phyloP scores from a whole-genome alignment of 768 basidiomycete species.

The Lactarius hatsudake region DNA sequence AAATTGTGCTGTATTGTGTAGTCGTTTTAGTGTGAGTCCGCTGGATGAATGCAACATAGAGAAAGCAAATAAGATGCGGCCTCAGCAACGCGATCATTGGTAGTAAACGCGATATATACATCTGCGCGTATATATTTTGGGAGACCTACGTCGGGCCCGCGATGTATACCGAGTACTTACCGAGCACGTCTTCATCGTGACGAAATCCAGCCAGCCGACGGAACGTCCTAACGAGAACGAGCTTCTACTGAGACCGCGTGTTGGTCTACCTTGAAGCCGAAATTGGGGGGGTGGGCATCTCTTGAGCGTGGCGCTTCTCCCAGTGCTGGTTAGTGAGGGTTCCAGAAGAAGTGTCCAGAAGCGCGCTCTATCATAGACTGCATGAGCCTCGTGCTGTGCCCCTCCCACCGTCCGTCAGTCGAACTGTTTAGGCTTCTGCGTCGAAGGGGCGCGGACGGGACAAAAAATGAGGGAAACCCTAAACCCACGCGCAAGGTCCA shows the following conservation, averaged over 20 bases:
- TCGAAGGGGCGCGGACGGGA: not conserved
- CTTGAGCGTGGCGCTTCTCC: constrained; percentile 24
- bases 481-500: constrained; percentile 24
- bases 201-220: constrained; percentile 17
- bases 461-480: constrained; percentile 25
- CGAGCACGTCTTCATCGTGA: constrained; percentile 26
- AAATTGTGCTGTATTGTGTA: not conserved
- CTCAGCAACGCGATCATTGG: not conserved
- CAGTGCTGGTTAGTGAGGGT: constrained; percentile 8
- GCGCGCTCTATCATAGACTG: constrained; percentile 16
- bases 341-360: constrained; percentile 21
- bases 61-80: not conserved
- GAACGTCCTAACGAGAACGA: not conserved
- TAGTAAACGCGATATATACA: not conserved
- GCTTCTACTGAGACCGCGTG: not conserved
- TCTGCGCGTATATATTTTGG: not conserved
- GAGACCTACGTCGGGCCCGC: not conserved
- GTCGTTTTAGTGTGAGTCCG: not conserved
- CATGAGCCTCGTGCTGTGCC: constrained; percentile 21
- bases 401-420: constrained; percentile 9
- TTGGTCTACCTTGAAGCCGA: constrained; percentile 28
- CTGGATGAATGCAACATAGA: too few relatives aligned
- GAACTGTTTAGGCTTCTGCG: not conserved
- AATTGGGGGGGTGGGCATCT: constrained; percentile 28
- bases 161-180: not conserved